A percentile compares a stretch with the other conserved stretches of the same genome.
Evolutionary conservation across 2,329 filamentous ascomycete genomes (phyloP).

Genomic region (Colletotrichum tabaci): DNA sequence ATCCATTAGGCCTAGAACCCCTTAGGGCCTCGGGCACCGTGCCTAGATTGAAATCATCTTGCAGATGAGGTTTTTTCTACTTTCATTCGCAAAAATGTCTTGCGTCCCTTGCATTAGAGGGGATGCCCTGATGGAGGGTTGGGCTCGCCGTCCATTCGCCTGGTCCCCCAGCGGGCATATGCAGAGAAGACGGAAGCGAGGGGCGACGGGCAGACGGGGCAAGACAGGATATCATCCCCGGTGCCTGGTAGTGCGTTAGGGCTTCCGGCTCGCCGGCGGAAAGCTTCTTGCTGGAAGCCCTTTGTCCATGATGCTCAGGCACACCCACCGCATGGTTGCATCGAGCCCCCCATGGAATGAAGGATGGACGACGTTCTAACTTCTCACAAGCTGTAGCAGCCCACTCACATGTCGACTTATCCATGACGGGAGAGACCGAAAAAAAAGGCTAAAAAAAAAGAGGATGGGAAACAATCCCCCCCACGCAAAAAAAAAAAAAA

Average conservation of each 20-base stretch:
- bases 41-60: background rate
- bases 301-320: background rate
- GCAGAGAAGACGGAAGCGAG: conserved; percentile 35
- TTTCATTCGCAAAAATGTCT: background rate
- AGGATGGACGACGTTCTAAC: background rate
- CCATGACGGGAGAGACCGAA: conserved; percentile 10
- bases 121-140: conserved; percentile 31
- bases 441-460: no score
- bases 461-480: no score
- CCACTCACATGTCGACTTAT: conserved; percentile 27
- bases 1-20: no score
- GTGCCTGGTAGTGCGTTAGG: conserved; percentile 23
- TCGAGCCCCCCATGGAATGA: background rate
- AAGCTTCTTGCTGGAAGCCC: background rate
- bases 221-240: conserved; percentile 23
- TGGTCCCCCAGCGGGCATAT: background rate
- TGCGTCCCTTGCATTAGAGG: conserved; percentile 40
- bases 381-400: background rate
- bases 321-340: conserved; percentile 13
- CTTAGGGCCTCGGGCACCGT: background rate
- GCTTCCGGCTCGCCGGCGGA: conserved; percentile 12
- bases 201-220: conserved; percentile 19
- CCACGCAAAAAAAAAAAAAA: no score
- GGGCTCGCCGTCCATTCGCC: conserved; percentile 27
- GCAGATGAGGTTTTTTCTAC: conserved; percentile 28